Base-by-base conservation (phyloP, 2,329 filamentous ascomycete genomes). In the Fusarium sp. region DNA sequence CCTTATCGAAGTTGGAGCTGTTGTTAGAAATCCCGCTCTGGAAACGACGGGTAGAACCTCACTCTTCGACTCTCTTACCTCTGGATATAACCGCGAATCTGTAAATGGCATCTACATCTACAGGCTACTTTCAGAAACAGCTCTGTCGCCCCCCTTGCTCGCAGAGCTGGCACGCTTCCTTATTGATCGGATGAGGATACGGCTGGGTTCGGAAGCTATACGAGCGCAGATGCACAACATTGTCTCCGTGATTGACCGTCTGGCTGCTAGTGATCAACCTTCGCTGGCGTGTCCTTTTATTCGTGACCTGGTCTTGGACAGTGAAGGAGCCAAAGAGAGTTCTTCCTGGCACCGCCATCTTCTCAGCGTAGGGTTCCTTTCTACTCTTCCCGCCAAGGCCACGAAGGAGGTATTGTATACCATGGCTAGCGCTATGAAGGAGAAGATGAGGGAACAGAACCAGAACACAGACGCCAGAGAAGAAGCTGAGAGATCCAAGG, bases 281-380 rank as follows among this genome's bases (percentile, higher is more conserved):
- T 57, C 60, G 2, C 49, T 75, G 3, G 79, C 79, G 0, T 74
- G 70, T 8, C 69, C 76, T 0, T 74, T 80, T 3, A 72, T 81
- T 6, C 71, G 68, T 5, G 58, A 77, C 18, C 41, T 80, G 12
- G 62, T 80, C 5, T 41, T 80, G 16, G 63, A 79, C 6, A 60
- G 71, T 5, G 72, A 76, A 8, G 71, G 50, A 1, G 46, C 52
- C 7, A 31, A 59, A 5, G 66, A 70, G 23, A 70, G 76, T 23
- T 80, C 76, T 39, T 74, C 77, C 3, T 80, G 76, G 77, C 77
- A 80, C 48, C 72, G 77, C 0, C 68, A 74, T 24, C 57, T 80
- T 4, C 63, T 81, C 29, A 76, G 64, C 31, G 8, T 44, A 3
- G 33, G 57, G 0, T 77, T 78, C 33, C 64, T 81, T 15, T 66